Conservation (phyloP, 441 rosid genomes). For the Euphorbia schlechtendalii region DNA sequence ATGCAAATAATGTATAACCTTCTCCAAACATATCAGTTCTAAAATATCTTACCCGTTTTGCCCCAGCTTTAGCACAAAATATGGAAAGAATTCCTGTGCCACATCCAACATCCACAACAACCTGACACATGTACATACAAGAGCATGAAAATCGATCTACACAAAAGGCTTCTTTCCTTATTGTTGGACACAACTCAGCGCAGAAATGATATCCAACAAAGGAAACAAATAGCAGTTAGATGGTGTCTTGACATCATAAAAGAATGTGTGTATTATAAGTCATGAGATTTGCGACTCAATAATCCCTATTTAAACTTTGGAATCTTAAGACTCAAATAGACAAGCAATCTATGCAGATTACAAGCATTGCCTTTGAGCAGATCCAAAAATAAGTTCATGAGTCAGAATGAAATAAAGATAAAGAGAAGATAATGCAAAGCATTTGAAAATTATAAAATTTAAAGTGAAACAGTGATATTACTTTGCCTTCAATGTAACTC, state of each 20-base stretch:
- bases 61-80: constrained; percentile 99
- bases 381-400: neutral
- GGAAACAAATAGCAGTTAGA: neutral
- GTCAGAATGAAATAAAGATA: neutral
- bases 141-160: constrained; percentile 10
- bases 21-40: neutral
- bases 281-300: neutral
- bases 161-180: neutral
- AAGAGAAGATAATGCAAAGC: neutral
- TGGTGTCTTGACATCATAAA: neutral
- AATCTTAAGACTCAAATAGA: neutral
- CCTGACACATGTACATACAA: constrained; percentile 37
- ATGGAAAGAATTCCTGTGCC: constrained; percentile 97
- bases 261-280: neutral
- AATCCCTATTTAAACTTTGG: neutral
- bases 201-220: neutral
- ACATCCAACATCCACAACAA: constrained; percentile 97
- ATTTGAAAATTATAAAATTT: constrained; percentile 11
- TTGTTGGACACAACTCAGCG: neutral
- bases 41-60: constrained; percentile 58
- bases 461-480: constrained; percentile 38
- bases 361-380: neutral
- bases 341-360: neutral
- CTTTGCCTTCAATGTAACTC: constrained; percentile 80
- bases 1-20: neutral